These are phyloP conservation scores for Alnus glutinosa DNA, from an alignment of 306 rosid species.

Conservation along the genomic window DNA sequence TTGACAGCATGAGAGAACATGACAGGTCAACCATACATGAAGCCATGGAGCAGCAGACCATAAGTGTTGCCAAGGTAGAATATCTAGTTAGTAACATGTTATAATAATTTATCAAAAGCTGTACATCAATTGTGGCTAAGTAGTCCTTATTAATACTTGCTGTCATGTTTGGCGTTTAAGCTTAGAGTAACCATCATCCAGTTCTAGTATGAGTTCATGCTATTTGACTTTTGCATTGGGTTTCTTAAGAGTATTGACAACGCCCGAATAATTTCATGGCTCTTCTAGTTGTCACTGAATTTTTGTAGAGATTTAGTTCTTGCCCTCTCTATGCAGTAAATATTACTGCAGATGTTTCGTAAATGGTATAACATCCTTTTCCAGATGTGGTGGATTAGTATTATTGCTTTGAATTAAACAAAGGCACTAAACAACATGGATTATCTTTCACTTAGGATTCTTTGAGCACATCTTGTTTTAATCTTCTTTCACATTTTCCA, in stretches of 20 bases:
- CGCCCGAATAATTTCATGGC: neutral
- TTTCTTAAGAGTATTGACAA: neutral
- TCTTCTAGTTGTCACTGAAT: neutral
- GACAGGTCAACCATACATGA: slow-evolving; percentile 98
- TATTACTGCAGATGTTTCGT: neutral
- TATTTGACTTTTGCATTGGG: neutral
- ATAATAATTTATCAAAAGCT: neutral
- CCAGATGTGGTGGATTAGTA: neutral
- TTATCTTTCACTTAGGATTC: neutral
- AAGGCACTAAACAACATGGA: neutral
- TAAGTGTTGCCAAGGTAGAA: slow-evolving; percentile 95
- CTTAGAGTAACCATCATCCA: neutral
- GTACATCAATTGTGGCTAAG: neutral
- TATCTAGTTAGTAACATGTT: slow-evolving; percentile 3
- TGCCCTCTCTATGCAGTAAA: neutral
- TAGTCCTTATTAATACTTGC: neutral
- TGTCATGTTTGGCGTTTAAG: neutral
- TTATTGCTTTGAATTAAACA: neutral
- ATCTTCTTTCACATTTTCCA: neutral
- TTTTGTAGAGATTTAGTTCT: neutral
- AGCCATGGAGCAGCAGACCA: slow-evolving; percentile 99
- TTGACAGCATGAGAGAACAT: slow-evolving; percentile 89
- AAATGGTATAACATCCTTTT: neutral
- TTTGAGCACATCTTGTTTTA: neutral
- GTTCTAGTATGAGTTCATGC: neutral